Percentiles rank a stretch among this genome's conserved stretches.
Evolutionary conservation across 176 grass and related monocot species (phyloP).

Genomic region (Ensete ventricosum): DNA sequence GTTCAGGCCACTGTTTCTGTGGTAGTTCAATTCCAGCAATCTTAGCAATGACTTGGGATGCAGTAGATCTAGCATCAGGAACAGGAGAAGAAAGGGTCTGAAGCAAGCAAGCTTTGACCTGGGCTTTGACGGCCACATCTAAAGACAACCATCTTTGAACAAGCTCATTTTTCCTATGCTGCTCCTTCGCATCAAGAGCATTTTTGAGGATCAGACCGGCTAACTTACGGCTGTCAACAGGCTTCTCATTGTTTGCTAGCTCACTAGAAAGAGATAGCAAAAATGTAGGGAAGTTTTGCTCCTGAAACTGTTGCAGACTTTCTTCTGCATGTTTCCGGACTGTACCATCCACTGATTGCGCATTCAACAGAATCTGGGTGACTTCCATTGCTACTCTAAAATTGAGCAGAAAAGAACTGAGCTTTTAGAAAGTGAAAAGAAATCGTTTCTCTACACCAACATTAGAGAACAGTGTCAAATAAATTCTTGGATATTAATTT

Average conservation of each 20-base stretch:
- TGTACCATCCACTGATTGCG: slow-evolving; percentile 10
- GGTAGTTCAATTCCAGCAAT: slow-evolving; percentile 20
- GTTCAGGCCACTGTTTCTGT: slow-evolving; percentile 18
- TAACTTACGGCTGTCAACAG: slow-evolving; percentile 17
- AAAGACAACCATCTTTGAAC: slow-evolving; percentile 18
- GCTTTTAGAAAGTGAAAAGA: neutral
- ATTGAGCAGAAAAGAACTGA: neutral
- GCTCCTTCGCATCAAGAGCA: slow-evolving; percentile 17
- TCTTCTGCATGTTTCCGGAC: slow-evolving; percentile 19
- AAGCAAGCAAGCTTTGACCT: slow-evolving; percentile 13
- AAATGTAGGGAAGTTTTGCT: slow-evolving; percentile 16
- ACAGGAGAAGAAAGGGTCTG: slow-evolving; percentile 19
- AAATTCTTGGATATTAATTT: no score
- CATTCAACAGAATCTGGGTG: slow-evolving; percentile 17
- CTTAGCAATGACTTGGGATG: slow-evolving; percentile 24
- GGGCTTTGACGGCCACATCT: slow-evolving; percentile 8
- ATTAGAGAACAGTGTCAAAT: no score
- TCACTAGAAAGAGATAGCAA: slow-evolving; percentile 17
- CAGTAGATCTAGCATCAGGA: slow-evolving; percentile 18
- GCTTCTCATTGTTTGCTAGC: slow-evolving; percentile 16
- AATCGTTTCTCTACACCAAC: no score
- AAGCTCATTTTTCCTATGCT: slow-evolving; percentile 13
- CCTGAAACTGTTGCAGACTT: slow-evolving; percentile 15
- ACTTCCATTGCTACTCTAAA: slow-evolving; percentile 14
- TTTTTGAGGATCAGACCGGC: slow-evolving; percentile 14